These are phyloP conservation scores for Metschnikowia aberdeeniae DNA, from an alignment of 805 yeast genomes.

Conservation along the genomic window DNA sequence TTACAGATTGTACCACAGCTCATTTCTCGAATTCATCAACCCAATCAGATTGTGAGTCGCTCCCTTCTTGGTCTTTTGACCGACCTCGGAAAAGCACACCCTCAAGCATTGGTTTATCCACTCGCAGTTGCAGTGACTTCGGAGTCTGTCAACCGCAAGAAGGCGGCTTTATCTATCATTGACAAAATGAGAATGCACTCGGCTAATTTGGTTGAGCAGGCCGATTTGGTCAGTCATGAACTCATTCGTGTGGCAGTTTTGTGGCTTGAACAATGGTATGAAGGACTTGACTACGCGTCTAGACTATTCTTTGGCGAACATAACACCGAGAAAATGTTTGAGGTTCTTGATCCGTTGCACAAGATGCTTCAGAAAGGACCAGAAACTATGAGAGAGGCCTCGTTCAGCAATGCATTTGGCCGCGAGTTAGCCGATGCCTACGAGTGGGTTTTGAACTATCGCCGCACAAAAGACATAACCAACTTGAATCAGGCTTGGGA, in stretches of 20 bases:
- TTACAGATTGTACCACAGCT: conserved; percentile 92
- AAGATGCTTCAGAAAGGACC: conserved; percentile 82
- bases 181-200: conserved; percentile 91
- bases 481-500: conserved; percentile 98
- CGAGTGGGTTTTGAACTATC: conserved; percentile 87
- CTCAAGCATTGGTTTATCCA: conserved; percentile 95
- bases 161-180: conserved; percentile 86
- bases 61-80: conserved; percentile 76
- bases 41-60: conserved; percentile 76
- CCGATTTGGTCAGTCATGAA: conserved; percentile 91
- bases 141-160: conserved; percentile 82
- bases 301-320: conserved; percentile 90
- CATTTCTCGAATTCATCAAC: conserved; percentile 95
- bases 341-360: conserved; percentile 85
- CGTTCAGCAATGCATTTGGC: conserved; percentile 91
- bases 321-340: conserved; percentile 91
- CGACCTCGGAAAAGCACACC: conserved; percentile 91
- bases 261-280: conserved; percentile 99
- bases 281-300: conserved; percentile 95
- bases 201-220: conserved; percentile 79
- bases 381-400: conserved; percentile 85
- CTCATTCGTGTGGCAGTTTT: conserved; percentile 90
- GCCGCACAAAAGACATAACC: conserved; percentile 78
- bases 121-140: conserved; percentile 94
- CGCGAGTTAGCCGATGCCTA: conserved; percentile 88